Evolutionary conservation across 2,329 filamentous ascomycete genomes (phyloP).

Genomic region (Fusarium bulbicola): DNA sequence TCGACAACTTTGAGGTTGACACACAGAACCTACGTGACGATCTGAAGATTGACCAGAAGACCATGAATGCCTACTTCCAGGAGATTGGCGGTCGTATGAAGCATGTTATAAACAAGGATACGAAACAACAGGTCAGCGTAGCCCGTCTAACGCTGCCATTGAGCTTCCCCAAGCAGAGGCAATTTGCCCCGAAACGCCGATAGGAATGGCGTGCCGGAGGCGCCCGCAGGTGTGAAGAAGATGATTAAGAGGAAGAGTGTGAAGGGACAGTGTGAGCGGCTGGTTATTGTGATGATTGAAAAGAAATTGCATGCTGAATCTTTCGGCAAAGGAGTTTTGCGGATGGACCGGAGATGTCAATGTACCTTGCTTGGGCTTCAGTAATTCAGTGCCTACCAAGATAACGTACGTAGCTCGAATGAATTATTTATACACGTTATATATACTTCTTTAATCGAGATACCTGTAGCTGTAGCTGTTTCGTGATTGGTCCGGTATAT

Average conservation of each 20-base stretch:
- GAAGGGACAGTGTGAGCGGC: background rate
- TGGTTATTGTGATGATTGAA: constrained; percentile 17
- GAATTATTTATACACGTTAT: background rate
- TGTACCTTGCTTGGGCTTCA: background rate
- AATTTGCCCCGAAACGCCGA: constrained; percentile 44
- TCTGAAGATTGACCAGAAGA: constrained; percentile 74
- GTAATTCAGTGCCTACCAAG: background rate
- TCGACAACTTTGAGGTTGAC: constrained; percentile 79
- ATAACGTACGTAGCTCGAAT: background rate
- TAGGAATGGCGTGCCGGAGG: background rate
- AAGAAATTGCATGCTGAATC: constrained; percentile 30
- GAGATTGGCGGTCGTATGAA: constrained; percentile 79
- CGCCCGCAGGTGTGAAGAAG: background rate
- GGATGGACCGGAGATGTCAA: background rate
- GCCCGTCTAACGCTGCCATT: constrained; percentile 81
- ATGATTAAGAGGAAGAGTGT: background rate
- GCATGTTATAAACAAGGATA: constrained; percentile 68
- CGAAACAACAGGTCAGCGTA: constrained; percentile 63
- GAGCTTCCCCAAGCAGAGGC: constrained; percentile 75
- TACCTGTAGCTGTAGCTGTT: background rate
- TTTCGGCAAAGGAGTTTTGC: constrained; percentile 35
- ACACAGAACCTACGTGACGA: constrained; percentile 76
- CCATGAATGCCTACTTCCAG: constrained; percentile 75
- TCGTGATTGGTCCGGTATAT: background rate
- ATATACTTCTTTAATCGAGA: background rate